A percentile compares a stretch with the other conserved stretches of the same genome.
phyloP scores from a whole-genome alignment of 176 grass and related monocot species.

The maize (Zea mays) region DNA sequence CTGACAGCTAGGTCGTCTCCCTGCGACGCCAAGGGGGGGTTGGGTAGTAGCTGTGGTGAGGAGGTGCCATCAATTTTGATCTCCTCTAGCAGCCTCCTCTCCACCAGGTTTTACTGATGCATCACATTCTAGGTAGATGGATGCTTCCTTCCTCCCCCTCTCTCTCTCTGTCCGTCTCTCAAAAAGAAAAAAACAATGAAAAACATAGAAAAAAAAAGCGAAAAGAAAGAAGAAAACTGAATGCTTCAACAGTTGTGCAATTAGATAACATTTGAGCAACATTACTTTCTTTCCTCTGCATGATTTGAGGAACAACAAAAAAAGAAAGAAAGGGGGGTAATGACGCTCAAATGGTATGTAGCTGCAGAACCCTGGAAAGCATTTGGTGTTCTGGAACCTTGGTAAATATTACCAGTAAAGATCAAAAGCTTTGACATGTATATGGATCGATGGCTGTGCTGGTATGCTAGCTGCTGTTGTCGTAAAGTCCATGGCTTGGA shows the following conservation, averaged over 20 bases:
- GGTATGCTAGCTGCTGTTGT: background rate
- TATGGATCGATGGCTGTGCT: background rate
- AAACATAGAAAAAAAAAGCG: background rate
- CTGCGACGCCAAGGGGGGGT: background rate
- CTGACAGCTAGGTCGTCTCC: background rate
- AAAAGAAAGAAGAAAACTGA: background rate
- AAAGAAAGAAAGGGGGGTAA: background rate
- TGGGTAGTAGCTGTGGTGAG: background rate
- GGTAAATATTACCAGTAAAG: background rate
- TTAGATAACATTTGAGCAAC: no score
- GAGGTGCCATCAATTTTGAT: background rate
- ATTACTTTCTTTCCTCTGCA: background rate
- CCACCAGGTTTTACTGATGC: background rate
- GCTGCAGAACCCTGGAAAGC: slow-evolving; percentile 23
- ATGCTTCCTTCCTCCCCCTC: slow-evolving; percentile 9
- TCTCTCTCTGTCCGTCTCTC: no score
- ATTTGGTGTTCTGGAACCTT: slow-evolving; percentile 3
- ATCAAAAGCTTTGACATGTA: background rate
- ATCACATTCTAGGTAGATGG: background rate
- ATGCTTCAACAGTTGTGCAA: slow-evolving; percentile 30
- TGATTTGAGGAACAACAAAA: no score
- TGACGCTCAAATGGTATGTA: background rate
- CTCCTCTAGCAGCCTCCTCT: background rate
- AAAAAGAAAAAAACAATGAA: background rate
- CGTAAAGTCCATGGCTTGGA: slow-evolving; percentile 5